Percentiles rank a stretch among this genome's conserved stretches.
Conservation (phyloP, 2,329 filamentous ascomycete genomes). For the Colletotrichum sansevieriae region DNA sequence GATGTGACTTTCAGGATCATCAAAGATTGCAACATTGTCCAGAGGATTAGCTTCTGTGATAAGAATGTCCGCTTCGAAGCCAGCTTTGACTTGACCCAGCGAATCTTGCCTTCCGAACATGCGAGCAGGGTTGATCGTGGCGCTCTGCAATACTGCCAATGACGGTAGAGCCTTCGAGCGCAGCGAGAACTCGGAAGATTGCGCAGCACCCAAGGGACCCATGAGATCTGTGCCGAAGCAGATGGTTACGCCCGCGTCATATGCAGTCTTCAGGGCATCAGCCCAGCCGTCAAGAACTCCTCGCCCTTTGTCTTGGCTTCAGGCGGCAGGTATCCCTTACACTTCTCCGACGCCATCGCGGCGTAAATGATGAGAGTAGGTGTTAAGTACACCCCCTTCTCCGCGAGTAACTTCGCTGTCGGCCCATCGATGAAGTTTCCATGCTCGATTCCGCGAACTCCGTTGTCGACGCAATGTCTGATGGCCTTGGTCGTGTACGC, state of each 20-base stretch:
- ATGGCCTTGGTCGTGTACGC: conserved; percentile 69
- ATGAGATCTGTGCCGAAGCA: conserved; percentile 64
- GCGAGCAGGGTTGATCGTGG: conserved; percentile 62
- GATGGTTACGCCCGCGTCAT: conserved; percentile 66
- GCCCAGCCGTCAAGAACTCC: conserved; percentile 61
- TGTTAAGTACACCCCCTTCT: conserved; percentile 62
- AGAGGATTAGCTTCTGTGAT: conserved; percentile 66
- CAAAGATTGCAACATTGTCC: conserved; percentile 65
- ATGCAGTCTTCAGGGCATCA: conserved; percentile 62
- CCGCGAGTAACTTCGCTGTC: conserved; percentile 64
- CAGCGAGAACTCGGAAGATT: conserved; percentile 51
- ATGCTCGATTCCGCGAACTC: conserved; percentile 65
- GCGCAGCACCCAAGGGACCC: conserved; percentile 49
- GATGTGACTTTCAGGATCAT: conserved; percentile 58
- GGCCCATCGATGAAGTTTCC: conserved; percentile 58
- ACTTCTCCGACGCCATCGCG: conserved; percentile 60
- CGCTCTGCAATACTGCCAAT: conserved; percentile 48
- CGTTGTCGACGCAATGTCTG: conserved; percentile 66
- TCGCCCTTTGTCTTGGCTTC: conserved; percentile 63
- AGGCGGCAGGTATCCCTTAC: conserved; percentile 58
- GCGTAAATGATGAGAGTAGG: conserved; percentile 67
- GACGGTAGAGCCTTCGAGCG: conserved; percentile 45
- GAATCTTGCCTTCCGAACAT: conserved; percentile 60
- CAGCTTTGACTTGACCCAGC: conserved; percentile 64
- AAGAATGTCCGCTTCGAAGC: conserved; percentile 66